phyloP scores from a whole-genome alignment of 2,329 filamentous ascomycete genomes.

The Ophiostoma sp. region DNA sequence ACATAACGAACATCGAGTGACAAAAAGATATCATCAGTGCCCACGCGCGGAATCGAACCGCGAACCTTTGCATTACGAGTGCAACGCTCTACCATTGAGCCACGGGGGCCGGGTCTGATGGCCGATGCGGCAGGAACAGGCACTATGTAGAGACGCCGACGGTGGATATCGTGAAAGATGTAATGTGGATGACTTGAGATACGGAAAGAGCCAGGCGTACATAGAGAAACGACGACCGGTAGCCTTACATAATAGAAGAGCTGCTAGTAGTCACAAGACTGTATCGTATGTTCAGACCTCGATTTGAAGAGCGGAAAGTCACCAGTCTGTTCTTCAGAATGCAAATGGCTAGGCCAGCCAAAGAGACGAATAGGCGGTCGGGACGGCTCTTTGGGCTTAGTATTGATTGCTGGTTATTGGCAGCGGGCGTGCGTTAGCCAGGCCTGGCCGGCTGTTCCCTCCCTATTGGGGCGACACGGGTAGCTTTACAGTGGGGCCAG shows the following conservation, averaged over 20 bases:
- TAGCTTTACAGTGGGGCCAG: conserved; percentile 5
- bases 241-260: too few species aligned
- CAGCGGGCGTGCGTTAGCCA: background rate
- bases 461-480: conserved; percentile 4
- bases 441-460: conserved; percentile 6
- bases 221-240: too few species aligned
- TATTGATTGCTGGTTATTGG: background rate
- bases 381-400: background rate
- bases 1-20: background rate
- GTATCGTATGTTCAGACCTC: too few species aligned
- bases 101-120: conserved; percentile 2
- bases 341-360: too few species aligned
- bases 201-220: too few species aligned
- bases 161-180: background rate
- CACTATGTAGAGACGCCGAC: background rate
- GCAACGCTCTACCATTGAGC: conserved; percentile 14
- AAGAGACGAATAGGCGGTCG: too few species aligned
- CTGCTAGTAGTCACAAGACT: too few species aligned
- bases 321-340: too few species aligned
- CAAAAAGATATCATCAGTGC: background rate
- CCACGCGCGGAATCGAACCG: conserved; percentile 12
- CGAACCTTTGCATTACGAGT: conserved; percentile 14
- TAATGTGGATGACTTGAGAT: background rate
- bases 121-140: background rate
- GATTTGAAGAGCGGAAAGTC: too few species aligned